A percentile compares a stretch with the other conserved stretches of the same genome.
Conservation (phyloP, 179 eudicot species). For the Dionaea muscipula region DNA sequence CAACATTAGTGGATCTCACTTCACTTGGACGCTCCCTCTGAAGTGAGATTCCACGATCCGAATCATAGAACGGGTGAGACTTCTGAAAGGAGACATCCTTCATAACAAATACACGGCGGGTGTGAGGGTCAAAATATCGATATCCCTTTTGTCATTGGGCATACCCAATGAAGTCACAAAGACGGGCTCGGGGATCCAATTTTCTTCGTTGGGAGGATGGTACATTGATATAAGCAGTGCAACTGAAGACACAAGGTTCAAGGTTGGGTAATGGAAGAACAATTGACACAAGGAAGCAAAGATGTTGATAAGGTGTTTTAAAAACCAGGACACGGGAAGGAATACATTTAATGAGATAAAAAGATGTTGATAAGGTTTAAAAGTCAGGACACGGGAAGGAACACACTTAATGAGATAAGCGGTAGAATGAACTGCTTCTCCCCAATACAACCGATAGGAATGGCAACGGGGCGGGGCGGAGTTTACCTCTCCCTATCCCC, state of each 20-base stretch:
- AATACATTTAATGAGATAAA: too few species aligned
- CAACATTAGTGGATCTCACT: neutral
- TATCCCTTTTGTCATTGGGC: slow-evolving; percentile 6
- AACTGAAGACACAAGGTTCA: slow-evolving; percentile 11
- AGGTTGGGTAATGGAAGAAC: slow-evolving; percentile 4
- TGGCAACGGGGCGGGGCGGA: too few species aligned
- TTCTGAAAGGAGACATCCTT: slow-evolving; percentile 8
- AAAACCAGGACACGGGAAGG: too few species aligned
- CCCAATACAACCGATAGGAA: too few species aligned
- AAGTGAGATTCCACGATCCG: neutral
- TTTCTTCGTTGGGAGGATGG: neutral
- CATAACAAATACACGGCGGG: slow-evolving; percentile 4
- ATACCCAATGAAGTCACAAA: slow-evolving; percentile 8
- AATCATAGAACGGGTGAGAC: slow-evolving; percentile 3
- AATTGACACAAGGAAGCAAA: neutral
- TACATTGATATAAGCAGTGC: neutral
- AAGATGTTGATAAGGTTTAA: too few species aligned
- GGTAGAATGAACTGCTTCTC: neutral
- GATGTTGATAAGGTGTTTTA: slow-evolving; percentile 3
- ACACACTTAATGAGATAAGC: slow-evolving; percentile 4
- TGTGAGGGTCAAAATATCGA: slow-evolving; percentile 11
- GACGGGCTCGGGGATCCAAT: slow-evolving; percentile 9
- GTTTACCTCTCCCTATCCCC: too few species aligned
- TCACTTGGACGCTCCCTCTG: slow-evolving; percentile 10
- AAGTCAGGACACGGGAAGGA: slow-evolving; percentile 1